Base-by-base conservation (phyloP, 2,329 filamentous ascomycete species). In the Ceratocystis papillata region DNA sequence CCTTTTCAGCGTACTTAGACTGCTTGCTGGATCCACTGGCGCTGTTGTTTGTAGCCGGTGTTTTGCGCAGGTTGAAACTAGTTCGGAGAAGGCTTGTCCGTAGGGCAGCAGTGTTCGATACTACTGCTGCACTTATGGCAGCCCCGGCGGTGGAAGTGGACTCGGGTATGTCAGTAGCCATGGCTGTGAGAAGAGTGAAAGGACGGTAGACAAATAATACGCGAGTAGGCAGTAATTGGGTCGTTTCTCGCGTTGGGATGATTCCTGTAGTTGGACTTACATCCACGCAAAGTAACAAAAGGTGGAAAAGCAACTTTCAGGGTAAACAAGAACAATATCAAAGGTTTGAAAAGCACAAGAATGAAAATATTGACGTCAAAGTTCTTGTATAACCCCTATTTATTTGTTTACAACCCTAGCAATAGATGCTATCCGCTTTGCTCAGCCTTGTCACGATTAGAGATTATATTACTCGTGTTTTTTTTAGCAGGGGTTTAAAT, bases 1-100 rank as follows among this genome's bases (percentile, higher is more conserved):
- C 63, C 17, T 55, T 45, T 3, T 48, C 44, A 5, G 60, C 20
- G 55, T 68, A 68, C 44, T 68, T 68, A 1, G 67, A 68, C 12
- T 44, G 20, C 15, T 63, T 37, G 25, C 15, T 17, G 3, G 61
- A 10, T 25, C 48, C 48, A 25, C 20, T 28, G 15, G 22, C 25
- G 22, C 10, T 33, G n/a, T 30, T 28, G 61, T 3, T 33, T 3
- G 61, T n/a, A 25, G 46, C 12, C 6, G 55, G 25, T 6, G 41
- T 45, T 20, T 63, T 63, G 25, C 61, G 45, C 44, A 63, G 61
- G 28, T 63, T 63, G 61, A 63, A 63, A 17, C 44, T 63, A 1
- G 8, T 50, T 50, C 61, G 61, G 3, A 63, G 30, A 3, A 63
- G 61, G 22, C 44, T 63, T 15, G 61, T 63, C 17, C 61, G 61